These are phyloP conservation scores for Leishmania braziliensis DNA, from an alignment of 208 protist species.

Conservation along the genomic window DNA sequence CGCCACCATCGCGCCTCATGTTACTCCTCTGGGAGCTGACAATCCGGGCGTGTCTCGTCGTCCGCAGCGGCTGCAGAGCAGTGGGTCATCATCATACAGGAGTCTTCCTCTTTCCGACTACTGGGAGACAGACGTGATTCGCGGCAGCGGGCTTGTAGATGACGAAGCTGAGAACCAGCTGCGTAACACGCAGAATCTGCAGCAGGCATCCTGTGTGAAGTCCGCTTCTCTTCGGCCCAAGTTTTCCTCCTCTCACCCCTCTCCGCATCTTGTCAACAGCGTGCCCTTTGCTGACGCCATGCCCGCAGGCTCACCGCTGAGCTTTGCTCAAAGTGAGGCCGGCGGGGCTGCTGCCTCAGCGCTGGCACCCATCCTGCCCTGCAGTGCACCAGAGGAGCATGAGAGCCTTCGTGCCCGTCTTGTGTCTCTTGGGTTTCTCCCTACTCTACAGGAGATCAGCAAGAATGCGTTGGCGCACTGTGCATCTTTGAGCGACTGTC, in stretches of 20 bases:
- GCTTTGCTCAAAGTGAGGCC: constrained; percentile 5
- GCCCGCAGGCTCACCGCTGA: constrained; percentile 16
- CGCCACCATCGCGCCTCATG: not conserved
- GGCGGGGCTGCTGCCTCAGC: not conserved
- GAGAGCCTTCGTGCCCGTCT: constrained; percentile 33
- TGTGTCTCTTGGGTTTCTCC: constrained; percentile 41
- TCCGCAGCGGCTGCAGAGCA: constrained; percentile 4
- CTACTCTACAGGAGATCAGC: constrained; percentile 35
- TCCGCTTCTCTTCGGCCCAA: not conserved
- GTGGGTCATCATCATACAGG: not conserved
- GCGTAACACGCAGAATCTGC: not conserved
- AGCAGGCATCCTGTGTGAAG: not conserved
- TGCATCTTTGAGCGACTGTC: not conserved
- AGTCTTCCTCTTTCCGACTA: not conserved
- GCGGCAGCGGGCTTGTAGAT: constrained; percentile 18
- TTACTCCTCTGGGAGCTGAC: not conserved
- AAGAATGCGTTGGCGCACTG: constrained; percentile 10
- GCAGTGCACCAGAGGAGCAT: not conserved
- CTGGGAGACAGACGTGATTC: constrained; percentile 26
- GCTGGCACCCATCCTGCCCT: not conserved
- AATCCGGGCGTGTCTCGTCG: not conserved
- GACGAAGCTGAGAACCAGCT: constrained; percentile 9
- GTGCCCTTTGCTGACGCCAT: not conserved
- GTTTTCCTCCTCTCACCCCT: not conserved
- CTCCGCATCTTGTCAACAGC: not conserved